Evolutionary conservation across 2,329 filamentous ascomycete genomes (phyloP), one percentile per base, ranked within the genome.

Genomic region (Trichoderma pleuroti): DNA sequence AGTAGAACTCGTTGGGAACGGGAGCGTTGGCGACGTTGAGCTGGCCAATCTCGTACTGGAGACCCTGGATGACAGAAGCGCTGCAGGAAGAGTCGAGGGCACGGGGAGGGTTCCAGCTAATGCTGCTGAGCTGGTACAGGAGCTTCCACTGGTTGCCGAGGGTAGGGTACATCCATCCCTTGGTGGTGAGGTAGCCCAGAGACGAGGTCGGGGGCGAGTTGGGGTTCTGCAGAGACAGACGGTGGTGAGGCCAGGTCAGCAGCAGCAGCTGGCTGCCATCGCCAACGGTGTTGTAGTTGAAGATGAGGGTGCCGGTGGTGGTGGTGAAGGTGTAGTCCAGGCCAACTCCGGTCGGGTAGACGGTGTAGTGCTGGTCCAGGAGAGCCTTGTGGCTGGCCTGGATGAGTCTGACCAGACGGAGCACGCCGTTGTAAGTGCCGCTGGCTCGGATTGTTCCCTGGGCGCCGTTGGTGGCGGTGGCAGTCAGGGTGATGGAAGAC

Each of bases 161-260:
- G 16, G 69, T 71, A 4, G 74, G 74, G 30, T 76, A 76, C 75
- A 76, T 75, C 73, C 73, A 76, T 60, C 74, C 74, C 74, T 76
- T 76, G 39, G 74, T 75, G 12, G 75, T 76, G 24, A 76, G 71
- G 56, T 76, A 76, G 12, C 65, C 71, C 39, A 76, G 66, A 11
- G 75, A 65, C 14, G 70, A 68, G 4, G 72, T 74, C 2, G 72
- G 24, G 16, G 75, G 75, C 32, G 61, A 71, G 67, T 74, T 75
- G 62, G 75, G 64, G 34, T 56, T 71, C 66, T 75, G 73, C 71
- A 76, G 61, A 21, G 68, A 57, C 52, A 72, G 24, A n/a, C 75
- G 72, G 71, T 76, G 75, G 67, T 76, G 75, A 8, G 75, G 75
- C 72, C 73, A 76, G 24, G 75, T 76, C 46, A 76, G 61, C 74